phyloP scores from a whole-genome alignment of 2,329 filamentous ascomycete genomes.

The Phyllosticta paracitricarpa region DNA sequence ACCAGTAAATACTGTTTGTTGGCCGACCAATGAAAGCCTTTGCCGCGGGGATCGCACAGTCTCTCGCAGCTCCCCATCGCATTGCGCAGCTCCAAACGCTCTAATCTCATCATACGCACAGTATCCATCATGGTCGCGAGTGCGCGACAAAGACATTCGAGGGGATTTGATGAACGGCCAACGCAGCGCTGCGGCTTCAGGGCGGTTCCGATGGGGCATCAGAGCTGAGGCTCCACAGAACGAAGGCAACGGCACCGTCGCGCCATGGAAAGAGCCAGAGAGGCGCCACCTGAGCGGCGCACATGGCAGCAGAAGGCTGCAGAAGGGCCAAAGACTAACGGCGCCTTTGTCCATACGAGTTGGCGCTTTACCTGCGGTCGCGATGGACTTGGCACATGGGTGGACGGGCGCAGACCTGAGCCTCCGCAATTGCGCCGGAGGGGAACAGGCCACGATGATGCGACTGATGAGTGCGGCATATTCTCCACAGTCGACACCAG shows the following conservation, averaged over 20 bases:
- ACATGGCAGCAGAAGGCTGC: neutral
- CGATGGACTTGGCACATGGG: conserved; percentile 10
- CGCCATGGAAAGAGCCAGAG: neutral
- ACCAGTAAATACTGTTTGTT: conserved; percentile 1
- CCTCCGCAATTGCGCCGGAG: conserved; percentile 10
- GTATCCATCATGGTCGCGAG: conserved; percentile 3
- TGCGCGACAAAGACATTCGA: neutral
- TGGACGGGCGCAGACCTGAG: conserved; percentile 7
- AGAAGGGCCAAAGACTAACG: neutral
- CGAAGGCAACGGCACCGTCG: conserved; percentile 4
- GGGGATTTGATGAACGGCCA: neutral
- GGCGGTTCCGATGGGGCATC: conserved; percentile 7
- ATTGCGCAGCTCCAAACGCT: conserved; percentile 2
- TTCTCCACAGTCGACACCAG: neutral
- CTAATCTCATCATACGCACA: neutral
- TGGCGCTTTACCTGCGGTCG: neutral
- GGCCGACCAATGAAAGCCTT: conserved; percentile 8
- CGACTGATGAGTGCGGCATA: conserved; percentile 1
- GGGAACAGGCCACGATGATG: conserved; percentile 9
- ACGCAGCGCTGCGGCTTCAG: conserved; percentile 5
- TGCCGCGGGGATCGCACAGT: conserved; percentile 11
- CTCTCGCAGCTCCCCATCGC: conserved; percentile 4
- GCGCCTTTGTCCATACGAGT: neutral
- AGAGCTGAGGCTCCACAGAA: conserved; percentile 8
- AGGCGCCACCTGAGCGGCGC: neutral